These are phyloP conservation scores for Hypoxylon cercidicola DNA, from an alignment of 495 filamentous ascomycete species.

Conservation along the genomic window DNA sequence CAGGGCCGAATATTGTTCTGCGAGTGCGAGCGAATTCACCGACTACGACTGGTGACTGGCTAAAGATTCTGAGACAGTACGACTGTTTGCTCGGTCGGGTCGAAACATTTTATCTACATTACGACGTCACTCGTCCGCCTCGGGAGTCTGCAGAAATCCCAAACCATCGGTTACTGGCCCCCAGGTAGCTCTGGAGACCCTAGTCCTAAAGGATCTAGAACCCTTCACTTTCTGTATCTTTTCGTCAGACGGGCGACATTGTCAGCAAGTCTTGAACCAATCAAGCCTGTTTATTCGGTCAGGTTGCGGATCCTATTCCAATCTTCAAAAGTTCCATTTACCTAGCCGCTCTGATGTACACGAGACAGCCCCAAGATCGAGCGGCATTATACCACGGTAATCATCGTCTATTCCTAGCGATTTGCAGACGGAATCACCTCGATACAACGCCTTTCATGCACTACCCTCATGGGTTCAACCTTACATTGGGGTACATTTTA, in stretches of 20 bases:
- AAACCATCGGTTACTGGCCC: not conserved
- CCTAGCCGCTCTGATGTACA: slow-evolving; percentile 22
- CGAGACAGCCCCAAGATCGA: slow-evolving; percentile 20
- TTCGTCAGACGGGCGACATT: slow-evolving; percentile 29
- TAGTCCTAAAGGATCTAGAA: slow-evolving; percentile 40
- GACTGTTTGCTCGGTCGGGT: slow-evolving; percentile 2
- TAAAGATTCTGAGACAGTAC: slow-evolving; percentile 6
- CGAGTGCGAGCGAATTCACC: not conserved
- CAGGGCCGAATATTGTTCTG: slow-evolving; percentile 16
- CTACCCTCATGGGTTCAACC: slow-evolving; percentile 17
- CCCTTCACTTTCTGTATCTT: slow-evolving; percentile 29
- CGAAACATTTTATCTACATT: slow-evolving; percentile 4
- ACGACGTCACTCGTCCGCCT: slow-evolving; percentile 9
- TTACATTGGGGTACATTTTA: slow-evolving; percentile 20
- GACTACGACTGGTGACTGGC: not conserved
- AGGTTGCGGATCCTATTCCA: slow-evolving; percentile 34
- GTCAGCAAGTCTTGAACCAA: slow-evolving; percentile 32
- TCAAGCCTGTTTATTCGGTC: slow-evolving; percentile 6
- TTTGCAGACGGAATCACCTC: slow-evolving; percentile 6
- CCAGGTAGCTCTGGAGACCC: slow-evolving; percentile 9
- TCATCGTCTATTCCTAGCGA: slow-evolving; percentile 11
- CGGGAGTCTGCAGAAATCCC: slow-evolving; percentile 6
- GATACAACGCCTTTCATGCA: slow-evolving; percentile 21
- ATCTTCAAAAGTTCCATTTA: slow-evolving; percentile 27
- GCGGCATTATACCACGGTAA: slow-evolving; percentile 21